phyloP scores from a whole-genome alignment of 306 rosid genomes.

The Herpetospermum pedunculosum region DNA sequence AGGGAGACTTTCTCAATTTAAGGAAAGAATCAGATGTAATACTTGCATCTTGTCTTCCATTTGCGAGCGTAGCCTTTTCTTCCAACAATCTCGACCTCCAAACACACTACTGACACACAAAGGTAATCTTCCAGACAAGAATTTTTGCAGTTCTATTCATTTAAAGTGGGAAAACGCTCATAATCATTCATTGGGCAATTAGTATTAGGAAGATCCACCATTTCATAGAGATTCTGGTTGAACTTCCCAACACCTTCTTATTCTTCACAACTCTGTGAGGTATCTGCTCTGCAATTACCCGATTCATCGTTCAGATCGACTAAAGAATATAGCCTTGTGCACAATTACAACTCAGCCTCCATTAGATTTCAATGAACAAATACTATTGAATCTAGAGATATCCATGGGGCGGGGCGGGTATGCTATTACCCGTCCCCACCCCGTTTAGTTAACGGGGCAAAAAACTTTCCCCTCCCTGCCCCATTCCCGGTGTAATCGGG shows the following conservation, averaged over 20 bases:
- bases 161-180: neutral
- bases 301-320: neutral
- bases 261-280: neutral
- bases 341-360: conserved; percentile 8
- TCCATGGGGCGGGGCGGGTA: too few relatives aligned
- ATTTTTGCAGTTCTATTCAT: neutral
- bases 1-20: neutral
- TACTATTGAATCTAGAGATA: too few relatives aligned
- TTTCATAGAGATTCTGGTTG: neutral
- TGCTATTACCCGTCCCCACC: too few relatives aligned
- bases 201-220: neutral
- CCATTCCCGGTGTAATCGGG: too few relatives aligned
- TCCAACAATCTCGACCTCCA: neutral
- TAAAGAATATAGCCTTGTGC: neutral
- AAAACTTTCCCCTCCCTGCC: too few relatives aligned
- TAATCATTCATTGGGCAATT: conserved; percentile 6
- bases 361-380: conserved; percentile 3
- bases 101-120: neutral
- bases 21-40: neutral
- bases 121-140: conserved; percentile 2
- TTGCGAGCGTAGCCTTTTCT: neutral
- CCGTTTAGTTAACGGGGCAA: too few relatives aligned
- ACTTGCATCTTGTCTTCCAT: neutral
- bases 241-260: neutral
- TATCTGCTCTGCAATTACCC: neutral